phyloP scores from a whole-genome alignment of 306 rosid genomes.

The Castanea crenata region DNA sequence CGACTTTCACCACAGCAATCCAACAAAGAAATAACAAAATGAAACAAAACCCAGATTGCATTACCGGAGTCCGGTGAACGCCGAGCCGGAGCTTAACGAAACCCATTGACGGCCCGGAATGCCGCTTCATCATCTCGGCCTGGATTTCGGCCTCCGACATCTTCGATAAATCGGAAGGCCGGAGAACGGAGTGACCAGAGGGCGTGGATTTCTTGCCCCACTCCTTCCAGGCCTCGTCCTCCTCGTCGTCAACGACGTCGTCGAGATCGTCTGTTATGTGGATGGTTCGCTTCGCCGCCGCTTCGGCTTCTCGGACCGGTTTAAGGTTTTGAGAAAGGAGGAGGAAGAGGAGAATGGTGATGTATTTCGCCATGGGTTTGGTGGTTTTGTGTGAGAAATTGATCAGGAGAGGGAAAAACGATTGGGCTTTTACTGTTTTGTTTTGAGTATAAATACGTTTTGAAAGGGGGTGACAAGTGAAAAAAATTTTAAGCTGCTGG shows the following conservation, averaged over 20 bases:
- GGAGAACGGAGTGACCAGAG: constrained; percentile 27
- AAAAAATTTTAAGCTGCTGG: neutral
- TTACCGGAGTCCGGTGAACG: constrained; percentile 59
- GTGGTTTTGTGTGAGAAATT: neutral
- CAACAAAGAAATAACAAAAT: neutral
- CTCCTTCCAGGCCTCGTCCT: constrained; percentile 79
- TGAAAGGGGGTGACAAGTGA: neutral
- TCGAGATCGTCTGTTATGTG: constrained; percentile 87
- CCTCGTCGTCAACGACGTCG: constrained; percentile 83
- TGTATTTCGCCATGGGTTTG: constrained; percentile 18
- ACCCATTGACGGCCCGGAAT: constrained; percentile 65
- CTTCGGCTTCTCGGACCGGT: constrained; percentile 39
- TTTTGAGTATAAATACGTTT: constrained; percentile 6
- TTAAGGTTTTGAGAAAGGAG: constrained; percentile 17
- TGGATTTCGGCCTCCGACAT: constrained; percentile 73
- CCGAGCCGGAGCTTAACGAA: constrained; percentile 86
- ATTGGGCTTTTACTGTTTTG: no score
- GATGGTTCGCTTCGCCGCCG: constrained; percentile 49
- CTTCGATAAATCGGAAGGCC: constrained; percentile 52
- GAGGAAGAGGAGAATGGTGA: constrained; percentile 23
- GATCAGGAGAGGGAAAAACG: no score
- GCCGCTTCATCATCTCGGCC: constrained; percentile 72
- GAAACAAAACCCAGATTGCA: neutral
- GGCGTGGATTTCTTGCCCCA: constrained; percentile 78
- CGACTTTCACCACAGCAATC: neutral